Evolutionary conservation across 192 early-diverging fungal species (phyloP), one percentile per base, ranked within the genome.

Genomic region (Umbelopsis sp.): DNA sequence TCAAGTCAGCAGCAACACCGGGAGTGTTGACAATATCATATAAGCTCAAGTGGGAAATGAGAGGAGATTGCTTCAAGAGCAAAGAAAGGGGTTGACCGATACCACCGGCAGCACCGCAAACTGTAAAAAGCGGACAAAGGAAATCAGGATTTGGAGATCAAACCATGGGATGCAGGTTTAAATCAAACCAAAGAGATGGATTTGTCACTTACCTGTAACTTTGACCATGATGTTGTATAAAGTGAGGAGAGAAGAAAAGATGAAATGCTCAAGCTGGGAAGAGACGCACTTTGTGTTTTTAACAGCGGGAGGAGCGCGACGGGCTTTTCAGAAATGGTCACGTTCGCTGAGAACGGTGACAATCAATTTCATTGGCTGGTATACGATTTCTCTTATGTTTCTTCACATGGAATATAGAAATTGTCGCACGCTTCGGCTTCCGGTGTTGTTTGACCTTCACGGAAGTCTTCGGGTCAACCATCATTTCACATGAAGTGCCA

Each of bases 61-160:
- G 79, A 4, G 93, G 84, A 79, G 96, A 95, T 53, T 91, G 89
- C 91, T 97, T 97, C 73, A 97, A 83, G 71, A 99, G 90, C 65
- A 99, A 87, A 51, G 96, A 97, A 50, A 99, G 89, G 50, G 97
- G 95, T 84, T 99, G 97, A 70, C 97, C 97, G 74, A 99, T 99
- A 80, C 97, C 97, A 71, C 97, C 97, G 59, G 91, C 88, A 59
- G 91, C 91, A 75, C 91, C 90, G 68, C 89, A 86, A 68, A 93
- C 90, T 43, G 86, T 83, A 49, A 2, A 12, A n/a, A 3, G 29
- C 16, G 26, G 56, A 29, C 17, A 20, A 62, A n/a, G 56, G 26
- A 32, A 16, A 20, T 62, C 2, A 62, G 29, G 31, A 20, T 29
- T 62, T 36, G 3, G 31, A 62, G 16, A 62, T 22, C 31, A 26